These are phyloP conservation scores for Ganoderma sinense DNA, from an alignment of 1,284 basidiomycete species.

Conservation along the genomic window DNA sequence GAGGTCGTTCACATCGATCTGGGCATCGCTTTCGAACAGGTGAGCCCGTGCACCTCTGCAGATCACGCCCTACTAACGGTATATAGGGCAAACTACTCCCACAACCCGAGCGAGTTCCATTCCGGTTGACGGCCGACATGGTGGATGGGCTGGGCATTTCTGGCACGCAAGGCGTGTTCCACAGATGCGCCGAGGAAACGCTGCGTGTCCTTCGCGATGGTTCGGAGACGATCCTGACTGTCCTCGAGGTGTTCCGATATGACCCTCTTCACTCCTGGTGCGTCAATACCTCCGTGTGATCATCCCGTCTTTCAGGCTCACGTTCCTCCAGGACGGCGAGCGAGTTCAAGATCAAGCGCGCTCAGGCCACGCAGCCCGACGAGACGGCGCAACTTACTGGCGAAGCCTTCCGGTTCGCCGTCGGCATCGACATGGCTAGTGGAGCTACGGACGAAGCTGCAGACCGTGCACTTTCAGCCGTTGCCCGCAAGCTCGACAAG, in stretches of 20 bases:
- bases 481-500: constrained; percentile 84
- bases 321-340: constrained; percentile 69
- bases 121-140: constrained; percentile 93
- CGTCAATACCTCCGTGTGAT: constrained; percentile 30
- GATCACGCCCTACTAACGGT: background rate
- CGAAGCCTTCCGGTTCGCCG: constrained; percentile 43
- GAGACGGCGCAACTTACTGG: constrained; percentile 33
- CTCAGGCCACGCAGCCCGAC: constrained; percentile 47
- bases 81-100: constrained; percentile 81
- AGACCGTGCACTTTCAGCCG: constrained; percentile 85
- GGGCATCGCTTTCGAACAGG: constrained; percentile 96
- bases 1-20: constrained; percentile 97
- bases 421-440: constrained; percentile 67
- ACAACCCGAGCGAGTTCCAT: constrained; percentile 92
- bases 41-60: constrained; percentile 41
- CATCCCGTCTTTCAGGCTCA: constrained; percentile 7
- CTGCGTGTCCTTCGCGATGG: constrained; percentile 88
- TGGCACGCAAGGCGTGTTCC: constrained; percentile 94
- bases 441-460: constrained; percentile 85
- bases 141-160: constrained; percentile 94
- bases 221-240: constrained; percentile 90
- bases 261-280: constrained; percentile 95
- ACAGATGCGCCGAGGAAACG: constrained; percentile 95
- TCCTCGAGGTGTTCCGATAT: constrained; percentile 96
- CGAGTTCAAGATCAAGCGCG: constrained; percentile 72